Percentiles rank a stretch among this genome's conserved stretches.
phyloP scores from a whole-genome alignment of 1,284 basidiomycete genomes.

The Leccinum ponderosum region DNA sequence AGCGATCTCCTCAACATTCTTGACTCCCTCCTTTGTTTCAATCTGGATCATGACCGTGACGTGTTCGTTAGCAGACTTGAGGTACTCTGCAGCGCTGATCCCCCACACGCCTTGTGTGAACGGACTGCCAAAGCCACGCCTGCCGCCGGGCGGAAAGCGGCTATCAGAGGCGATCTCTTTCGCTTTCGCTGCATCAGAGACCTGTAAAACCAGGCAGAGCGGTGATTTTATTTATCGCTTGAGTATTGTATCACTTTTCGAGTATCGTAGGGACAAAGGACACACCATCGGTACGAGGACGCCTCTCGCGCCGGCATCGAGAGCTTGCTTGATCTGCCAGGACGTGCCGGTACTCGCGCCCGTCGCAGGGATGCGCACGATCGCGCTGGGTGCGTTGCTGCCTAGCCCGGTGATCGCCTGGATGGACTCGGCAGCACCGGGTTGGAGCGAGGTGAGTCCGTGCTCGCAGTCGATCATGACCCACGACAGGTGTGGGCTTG shows the following conservation, averaged over 20 bases:
- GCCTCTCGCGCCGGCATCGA: slow-evolving; percentile 64
- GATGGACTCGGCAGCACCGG: slow-evolving; percentile 54
- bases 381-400: slow-evolving; percentile 45
- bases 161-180: slow-evolving; percentile 53
- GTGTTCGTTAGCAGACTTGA: slow-evolving; percentile 54
- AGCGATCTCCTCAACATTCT: slow-evolving; percentile 63
- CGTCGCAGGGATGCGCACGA: slow-evolving; percentile 63
- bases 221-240: neutral
- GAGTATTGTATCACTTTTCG: neutral
- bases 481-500: slow-evolving; percentile 60
- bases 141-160: slow-evolving; percentile 57
- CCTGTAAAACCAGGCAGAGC: slow-evolving; percentile 32
- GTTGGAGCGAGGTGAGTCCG: slow-evolving; percentile 53
- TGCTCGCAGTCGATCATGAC: slow-evolving; percentile 67
- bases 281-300: slow-evolving; percentile 65
- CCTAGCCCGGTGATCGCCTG: slow-evolving; percentile 50
- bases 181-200: slow-evolving; percentile 59
- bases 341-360: slow-evolving; percentile 51
- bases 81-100: slow-evolving; percentile 50
- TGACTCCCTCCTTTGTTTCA: slow-evolving; percentile 59
- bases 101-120: slow-evolving; percentile 60
- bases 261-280: neutral
- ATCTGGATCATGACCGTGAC: slow-evolving; percentile 68
- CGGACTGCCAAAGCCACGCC: slow-evolving; percentile 61
- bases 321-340: slow-evolving; percentile 70